Evolutionary conservation across 129 eudicot genomes (phyloP), one percentile per base, ranked within the genome.

Genomic region (Chrysanthemum lavandulifolium): DNA sequence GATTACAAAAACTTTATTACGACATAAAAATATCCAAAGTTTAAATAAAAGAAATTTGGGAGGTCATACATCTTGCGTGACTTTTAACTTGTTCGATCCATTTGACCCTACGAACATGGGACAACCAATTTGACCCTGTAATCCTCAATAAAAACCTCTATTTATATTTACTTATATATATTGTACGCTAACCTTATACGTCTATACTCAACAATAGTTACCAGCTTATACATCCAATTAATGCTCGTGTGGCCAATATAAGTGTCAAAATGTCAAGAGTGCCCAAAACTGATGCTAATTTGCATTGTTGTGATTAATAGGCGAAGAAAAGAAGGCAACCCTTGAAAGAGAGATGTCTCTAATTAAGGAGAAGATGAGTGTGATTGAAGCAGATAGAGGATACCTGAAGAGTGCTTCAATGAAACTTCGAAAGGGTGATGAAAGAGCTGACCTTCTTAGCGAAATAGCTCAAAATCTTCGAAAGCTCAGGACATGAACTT

Each of bases 391-490:
- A 53, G 92, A 88, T 6, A 91, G 82, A 45, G 85, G 82, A 67
- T 91, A 86, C 84, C 77, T 91, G 71, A 86, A 86, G 73, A 87
- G 84, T 61, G 84, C 93, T 2, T 81, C 90, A 16, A 78, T 73
- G 79, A 78, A 91, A 11, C 73, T 91, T 13, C 91, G 85, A 51
- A 86, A 78, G 73, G 91, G 92, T 29, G 86, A 81, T 31, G 85
- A 89, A 75, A 91, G 96, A 67, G 85, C 91, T 9, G 83, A 84
- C 65, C 91, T 92, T 18, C 82, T 92, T 67, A 75, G 80, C 21
- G 93, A 92, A 73, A 92, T 92, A 74, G 96, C 96, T 79, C 89
- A 88, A 72, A 86, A 92, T 79, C 86, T 92, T 25, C 80, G 86
- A 36, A 81, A 75, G 76, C 86, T 88, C 65, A 75, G 75, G 66